Conservation (phyloP, 2,329 filamentous ascomycete genomes). For the Davidsoniella eucalypti region DNA sequence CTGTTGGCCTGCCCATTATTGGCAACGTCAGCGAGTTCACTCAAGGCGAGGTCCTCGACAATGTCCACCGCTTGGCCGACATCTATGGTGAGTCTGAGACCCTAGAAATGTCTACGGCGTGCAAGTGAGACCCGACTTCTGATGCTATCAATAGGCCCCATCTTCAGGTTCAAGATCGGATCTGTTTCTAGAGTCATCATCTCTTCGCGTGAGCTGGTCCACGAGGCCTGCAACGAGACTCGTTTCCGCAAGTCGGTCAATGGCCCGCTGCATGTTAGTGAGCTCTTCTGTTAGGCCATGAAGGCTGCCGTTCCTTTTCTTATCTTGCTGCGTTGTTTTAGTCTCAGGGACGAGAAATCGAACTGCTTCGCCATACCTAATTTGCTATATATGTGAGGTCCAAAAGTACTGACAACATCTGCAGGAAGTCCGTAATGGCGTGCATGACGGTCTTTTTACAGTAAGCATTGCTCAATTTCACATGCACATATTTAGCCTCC, state of each 20-base stretch:
- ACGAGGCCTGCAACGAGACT: slow-evolving; percentile 49
- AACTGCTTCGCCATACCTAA: neutral
- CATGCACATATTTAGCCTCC: slow-evolving; percentile 9
- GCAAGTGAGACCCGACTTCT: neutral
- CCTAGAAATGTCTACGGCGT: too few species aligned
- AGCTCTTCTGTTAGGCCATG: too few species aligned
- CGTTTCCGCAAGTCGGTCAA: slow-evolving; percentile 44
- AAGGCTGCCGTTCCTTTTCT: slow-evolving; percentile 5
- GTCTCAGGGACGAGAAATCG: neutral
- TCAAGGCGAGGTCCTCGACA: slow-evolving; percentile 35
- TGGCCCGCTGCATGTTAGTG: slow-evolving; percentile 26
- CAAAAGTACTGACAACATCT: slow-evolving; percentile 1
- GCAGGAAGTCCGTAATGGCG: slow-evolving; percentile 39
- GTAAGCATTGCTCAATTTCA: slow-evolving; percentile 19
- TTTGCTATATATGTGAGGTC: neutral
- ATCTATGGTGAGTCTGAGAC: slow-evolving; percentile 38
- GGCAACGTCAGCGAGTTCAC: slow-evolving; percentile 51
- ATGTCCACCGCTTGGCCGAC: slow-evolving; percentile 40
- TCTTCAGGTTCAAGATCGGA: slow-evolving; percentile 39
- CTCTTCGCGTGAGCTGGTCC: slow-evolving; percentile 36
- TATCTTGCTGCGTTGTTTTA: neutral
- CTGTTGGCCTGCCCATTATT: slow-evolving; percentile 45
- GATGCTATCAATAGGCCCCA: slow-evolving; percentile 29
- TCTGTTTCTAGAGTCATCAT: slow-evolving; percentile 32
- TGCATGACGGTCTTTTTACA: slow-evolving; percentile 52